These are phyloP conservation scores for Hypoxylon fuscum DNA, from an alignment of 495 filamentous ascomycete genomes.

Conservation along the genomic window DNA sequence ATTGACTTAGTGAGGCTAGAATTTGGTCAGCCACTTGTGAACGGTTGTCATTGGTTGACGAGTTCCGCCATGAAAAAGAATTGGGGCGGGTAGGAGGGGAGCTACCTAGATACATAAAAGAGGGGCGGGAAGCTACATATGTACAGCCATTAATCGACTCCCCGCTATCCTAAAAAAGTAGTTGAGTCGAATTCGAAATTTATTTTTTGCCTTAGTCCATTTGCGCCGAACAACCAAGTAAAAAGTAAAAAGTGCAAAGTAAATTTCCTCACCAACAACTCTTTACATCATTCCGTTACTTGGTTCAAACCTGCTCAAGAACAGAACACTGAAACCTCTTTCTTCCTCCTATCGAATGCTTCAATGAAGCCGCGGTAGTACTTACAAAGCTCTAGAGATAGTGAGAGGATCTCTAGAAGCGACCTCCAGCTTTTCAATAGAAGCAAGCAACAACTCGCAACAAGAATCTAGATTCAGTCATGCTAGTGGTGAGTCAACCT, in stretches of 20 bases:
- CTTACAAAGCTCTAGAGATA: conserved; percentile 74
- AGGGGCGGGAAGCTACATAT: conserved; percentile 17
- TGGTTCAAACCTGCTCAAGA: conserved; percentile 2
- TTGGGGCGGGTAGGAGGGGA: conserved; percentile 18
- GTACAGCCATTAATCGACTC: conserved; percentile 31
- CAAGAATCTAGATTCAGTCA: conserved; percentile 31
- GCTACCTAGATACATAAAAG: background rate
- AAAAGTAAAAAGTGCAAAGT: no score
- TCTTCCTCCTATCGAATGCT: conserved; percentile 6
- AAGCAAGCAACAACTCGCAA: conserved; percentile 11
- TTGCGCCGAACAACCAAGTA: conserved; percentile 17
- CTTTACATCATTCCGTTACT: background rate
- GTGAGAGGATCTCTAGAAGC: conserved; percentile 75
- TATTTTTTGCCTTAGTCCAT: conserved; percentile 20
- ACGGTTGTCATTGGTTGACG: conserved; percentile 18
- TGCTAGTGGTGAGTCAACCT: conserved; percentile 54
- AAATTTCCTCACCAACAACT: background rate
- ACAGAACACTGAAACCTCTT: conserved; percentile 1
- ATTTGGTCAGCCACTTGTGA: conserved; percentile 34
- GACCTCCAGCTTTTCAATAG: conserved; percentile 29
- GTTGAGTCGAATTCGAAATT: conserved; percentile 24
- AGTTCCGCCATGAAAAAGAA: background rate
- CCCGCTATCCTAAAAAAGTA: conserved; percentile 39
- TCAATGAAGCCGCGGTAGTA: conserved; percentile 73
- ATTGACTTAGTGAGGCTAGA: conserved; percentile 30